Evolutionary conservation across 2,329 filamentous ascomycete species (phyloP).

Genomic region (Diaporthe citri): DNA sequence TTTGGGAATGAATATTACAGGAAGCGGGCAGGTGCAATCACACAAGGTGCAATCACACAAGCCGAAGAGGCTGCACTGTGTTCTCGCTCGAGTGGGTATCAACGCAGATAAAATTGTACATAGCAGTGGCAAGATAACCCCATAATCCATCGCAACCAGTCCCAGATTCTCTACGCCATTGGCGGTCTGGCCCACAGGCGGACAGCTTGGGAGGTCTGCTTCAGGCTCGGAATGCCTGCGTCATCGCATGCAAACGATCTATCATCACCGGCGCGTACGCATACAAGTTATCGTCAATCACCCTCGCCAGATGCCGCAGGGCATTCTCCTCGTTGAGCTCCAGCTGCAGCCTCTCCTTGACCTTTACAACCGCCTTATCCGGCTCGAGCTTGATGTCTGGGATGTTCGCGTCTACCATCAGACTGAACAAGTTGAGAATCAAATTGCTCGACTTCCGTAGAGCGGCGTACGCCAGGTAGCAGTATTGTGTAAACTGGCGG

Average conservation of each 20-base stretch:
- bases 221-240: slow-evolving; percentile 88
- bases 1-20: not conserved
- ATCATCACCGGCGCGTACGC: slow-evolving; percentile 94
- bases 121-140: slow-evolving; percentile 16
- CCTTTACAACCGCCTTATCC: slow-evolving; percentile 94
- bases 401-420: slow-evolving; percentile 98
- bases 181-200: not conserved
- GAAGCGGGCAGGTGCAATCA: not conserved
- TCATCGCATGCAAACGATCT: slow-evolving; percentile 92
- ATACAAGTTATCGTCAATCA: slow-evolving; percentile 92
- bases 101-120: slow-evolving; percentile 13
- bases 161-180: not conserved
- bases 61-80: not conserved
- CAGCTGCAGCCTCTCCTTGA: slow-evolving; percentile 92
- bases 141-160: not conserved
- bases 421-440: slow-evolving; percentile 92
- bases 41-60: not conserved
- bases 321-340: slow-evolving; percentile 94
- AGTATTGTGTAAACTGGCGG: slow-evolving; percentile 92
- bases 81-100: slow-evolving; percentile 12
- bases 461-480: slow-evolving; percentile 93
- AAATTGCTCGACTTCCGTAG: slow-evolving; percentile 90
- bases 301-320: slow-evolving; percentile 84
- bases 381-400: slow-evolving; percentile 93
- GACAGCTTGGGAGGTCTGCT: not conserved